Percentiles rank a stretch among this genome's conserved stretches.
Conservation (phyloP, 306 rosid genomes). For the Phaseolus lunatus region DNA sequence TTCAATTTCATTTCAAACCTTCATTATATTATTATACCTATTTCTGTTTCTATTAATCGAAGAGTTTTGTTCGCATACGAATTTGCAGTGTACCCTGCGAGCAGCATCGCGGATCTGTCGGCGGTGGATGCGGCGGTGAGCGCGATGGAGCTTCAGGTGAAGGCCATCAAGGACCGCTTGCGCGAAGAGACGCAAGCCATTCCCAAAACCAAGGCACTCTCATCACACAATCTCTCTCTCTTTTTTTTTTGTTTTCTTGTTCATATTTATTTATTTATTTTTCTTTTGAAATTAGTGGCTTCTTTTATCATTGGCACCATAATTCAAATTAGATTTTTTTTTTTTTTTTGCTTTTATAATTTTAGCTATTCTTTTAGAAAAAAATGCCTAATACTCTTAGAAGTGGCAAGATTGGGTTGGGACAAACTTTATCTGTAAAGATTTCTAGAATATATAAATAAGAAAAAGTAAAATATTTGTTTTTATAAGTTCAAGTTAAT, state of each 20-base stretch:
- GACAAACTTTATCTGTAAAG: too few relatives aligned
- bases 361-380: too few relatives aligned
- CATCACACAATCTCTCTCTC: not conserved
- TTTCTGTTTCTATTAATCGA: not conserved
- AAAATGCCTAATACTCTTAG: too few relatives aligned
- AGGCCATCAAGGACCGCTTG: slow-evolving; percentile 78
- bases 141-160: slow-evolving; percentile 89
- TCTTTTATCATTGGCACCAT: not conserved
- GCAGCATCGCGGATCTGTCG: slow-evolving; percentile 74
- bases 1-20: not conserved
- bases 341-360: too few relatives aligned
- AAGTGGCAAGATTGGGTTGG: too few relatives aligned
- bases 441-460: too few relatives aligned
- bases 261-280: not conserved
- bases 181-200: slow-evolving; percentile 84
- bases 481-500: too few relatives aligned
- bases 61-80: not conserved
- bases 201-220: slow-evolving; percentile 76
- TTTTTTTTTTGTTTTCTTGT: not conserved
- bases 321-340: too few relatives aligned
- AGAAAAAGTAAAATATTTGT: too few relatives aligned
- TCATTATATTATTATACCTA: not conserved
- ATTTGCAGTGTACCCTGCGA: slow-evolving; percentile 77
- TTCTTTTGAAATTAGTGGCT: not conserved
- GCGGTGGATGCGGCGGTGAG: slow-evolving; percentile 74